These are phyloP conservation scores for Aspergillus pseudoglaucus DNA, from an alignment of 2,329 filamentous ascomycete species.

Conservation along the genomic window DNA sequence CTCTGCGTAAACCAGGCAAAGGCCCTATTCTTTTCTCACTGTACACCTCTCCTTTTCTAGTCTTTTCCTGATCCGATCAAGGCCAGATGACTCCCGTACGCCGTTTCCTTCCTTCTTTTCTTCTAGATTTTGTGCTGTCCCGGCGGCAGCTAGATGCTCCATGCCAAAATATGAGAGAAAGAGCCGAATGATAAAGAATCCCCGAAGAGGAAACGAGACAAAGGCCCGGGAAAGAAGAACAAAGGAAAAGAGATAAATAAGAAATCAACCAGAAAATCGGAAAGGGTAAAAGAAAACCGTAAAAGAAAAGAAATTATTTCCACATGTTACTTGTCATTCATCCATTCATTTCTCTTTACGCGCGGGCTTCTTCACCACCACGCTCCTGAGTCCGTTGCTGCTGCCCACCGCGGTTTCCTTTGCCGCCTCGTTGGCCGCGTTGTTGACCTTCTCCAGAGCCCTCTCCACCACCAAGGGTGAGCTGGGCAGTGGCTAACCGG, in stretches of 20 bases:
- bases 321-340: slow-evolving; percentile 1
- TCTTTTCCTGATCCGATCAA: slow-evolving; percentile 16
- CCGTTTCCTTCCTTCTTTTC: slow-evolving; percentile 18
- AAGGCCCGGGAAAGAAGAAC: not conserved
- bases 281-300: slow-evolving; percentile 5
- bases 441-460: slow-evolving; percentile 30
- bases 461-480: slow-evolving; percentile 52
- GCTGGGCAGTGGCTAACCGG: slow-evolving; percentile 74
- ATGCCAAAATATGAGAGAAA: slow-evolving; percentile 8
- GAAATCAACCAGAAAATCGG: not conserved
- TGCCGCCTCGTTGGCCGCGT: slow-evolving; percentile 37
- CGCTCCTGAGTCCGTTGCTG: slow-evolving; percentile 36
- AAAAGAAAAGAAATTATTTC: slow-evolving; percentile 12
- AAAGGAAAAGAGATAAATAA: not conserved
- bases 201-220: not conserved
- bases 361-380: slow-evolving; percentile 31
- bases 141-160: slow-evolving; percentile 3
- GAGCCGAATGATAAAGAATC: not conserved
- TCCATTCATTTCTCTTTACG: slow-evolving; percentile 18
- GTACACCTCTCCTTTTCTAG: slow-evolving; percentile 8
- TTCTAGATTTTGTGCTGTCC: slow-evolving; percentile 3
- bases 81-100: slow-evolving; percentile 30
- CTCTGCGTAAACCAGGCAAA: too few relatives aligned
- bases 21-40: slow-evolving; percentile 4
- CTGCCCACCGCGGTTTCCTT: slow-evolving; percentile 34